Evolutionary conservation across 78 protist species (phyloP).

Genomic region (Guillardia theta): DNA sequence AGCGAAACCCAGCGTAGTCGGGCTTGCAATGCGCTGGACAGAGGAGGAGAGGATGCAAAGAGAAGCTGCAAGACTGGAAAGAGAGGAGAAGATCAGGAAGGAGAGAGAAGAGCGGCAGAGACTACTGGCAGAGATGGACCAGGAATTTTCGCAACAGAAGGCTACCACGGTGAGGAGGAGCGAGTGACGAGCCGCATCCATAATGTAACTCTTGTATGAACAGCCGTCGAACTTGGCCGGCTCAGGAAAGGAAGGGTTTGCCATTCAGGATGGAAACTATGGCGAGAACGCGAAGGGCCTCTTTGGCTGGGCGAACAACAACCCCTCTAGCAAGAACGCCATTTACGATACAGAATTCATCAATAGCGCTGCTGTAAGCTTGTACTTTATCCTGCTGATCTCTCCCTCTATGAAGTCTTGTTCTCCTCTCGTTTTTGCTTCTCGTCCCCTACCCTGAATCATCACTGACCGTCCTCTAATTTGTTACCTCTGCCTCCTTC

Average conservation of each 20-base stretch:
- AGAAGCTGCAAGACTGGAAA: not conserved
- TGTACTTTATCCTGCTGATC: not conserved
- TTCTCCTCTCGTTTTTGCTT: not conserved
- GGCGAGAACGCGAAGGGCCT: conserved; percentile 10
- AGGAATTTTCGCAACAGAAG: not conserved
- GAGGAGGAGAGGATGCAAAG: not conserved
- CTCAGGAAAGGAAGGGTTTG: not conserved
- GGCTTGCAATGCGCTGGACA: not conserved
- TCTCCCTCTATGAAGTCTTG: no score
- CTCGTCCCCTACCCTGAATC: not conserved
- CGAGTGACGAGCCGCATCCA: not conserved
- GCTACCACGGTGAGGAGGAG: not conserved
- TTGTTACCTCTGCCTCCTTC: no score
- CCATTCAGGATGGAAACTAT: not conserved
- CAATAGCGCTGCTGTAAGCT: not conserved
- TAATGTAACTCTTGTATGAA: not conserved
- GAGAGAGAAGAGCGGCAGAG: conserved; percentile 5
- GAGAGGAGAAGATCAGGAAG: not conserved
- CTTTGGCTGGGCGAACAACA: conserved; percentile 38
- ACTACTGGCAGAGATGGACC: not conserved
- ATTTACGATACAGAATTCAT: conserved; percentile 1
- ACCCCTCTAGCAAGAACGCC: conserved; percentile 16
- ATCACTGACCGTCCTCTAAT: not conserved
- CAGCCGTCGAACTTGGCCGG: not conserved
- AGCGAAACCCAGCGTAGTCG: no score